Conservation (phyloP, 176 grass and related monocot genomes). For the Bolboschoenus planiculmis region DNA sequence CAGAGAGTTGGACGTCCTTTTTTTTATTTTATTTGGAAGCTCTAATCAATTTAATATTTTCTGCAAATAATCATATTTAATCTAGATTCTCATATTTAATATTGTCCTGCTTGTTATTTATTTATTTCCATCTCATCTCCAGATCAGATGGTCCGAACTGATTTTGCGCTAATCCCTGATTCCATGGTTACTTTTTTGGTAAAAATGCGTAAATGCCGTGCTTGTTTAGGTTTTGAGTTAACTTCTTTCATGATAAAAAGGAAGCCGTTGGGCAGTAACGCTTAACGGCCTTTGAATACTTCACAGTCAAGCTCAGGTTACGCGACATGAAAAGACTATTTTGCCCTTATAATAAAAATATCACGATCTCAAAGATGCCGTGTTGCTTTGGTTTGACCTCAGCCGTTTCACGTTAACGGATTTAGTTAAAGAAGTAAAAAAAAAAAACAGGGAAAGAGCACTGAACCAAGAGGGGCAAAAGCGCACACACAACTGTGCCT, state of each 20-base stretch:
- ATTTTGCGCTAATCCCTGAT: not conserved
- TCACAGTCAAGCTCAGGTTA: not conserved
- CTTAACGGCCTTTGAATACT: constrained; percentile 6
- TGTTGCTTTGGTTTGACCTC: not conserved
- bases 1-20: no score
- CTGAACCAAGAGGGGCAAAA: no score
- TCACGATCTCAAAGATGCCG: not conserved
- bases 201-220: not conserved
- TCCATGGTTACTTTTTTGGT: not conserved
- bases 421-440: not conserved
- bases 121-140: no score
- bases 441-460: not conserved
- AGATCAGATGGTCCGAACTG: not conserved
- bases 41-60: no score
- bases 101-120: no score
- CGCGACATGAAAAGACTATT: not conserved
- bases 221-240: not conserved
- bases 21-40: no score
- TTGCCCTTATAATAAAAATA: not conserved
- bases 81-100: no score
- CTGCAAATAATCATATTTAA: not conserved
- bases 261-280: not conserved
- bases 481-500: not conserved
- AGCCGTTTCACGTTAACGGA: not conserved
- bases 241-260: not conserved